phyloP scores from a whole-genome alignment of 345 rosid species.

The Gossypium ekmanianum region DNA sequence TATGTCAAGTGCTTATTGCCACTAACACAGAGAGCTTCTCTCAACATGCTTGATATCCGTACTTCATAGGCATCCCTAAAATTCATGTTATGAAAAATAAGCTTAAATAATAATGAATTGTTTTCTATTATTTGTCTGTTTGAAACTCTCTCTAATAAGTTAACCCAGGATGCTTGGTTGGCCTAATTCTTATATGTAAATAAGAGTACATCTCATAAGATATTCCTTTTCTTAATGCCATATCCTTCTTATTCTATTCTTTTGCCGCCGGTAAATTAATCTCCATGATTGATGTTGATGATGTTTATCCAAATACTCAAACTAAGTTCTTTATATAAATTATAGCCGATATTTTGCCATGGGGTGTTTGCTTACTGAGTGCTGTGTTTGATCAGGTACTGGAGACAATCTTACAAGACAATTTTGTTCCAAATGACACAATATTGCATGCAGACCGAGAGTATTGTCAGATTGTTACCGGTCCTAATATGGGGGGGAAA shows the following conservation, averaged over 20 bases:
- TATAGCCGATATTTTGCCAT: background rate
- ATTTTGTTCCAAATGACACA: conserved; percentile 88
- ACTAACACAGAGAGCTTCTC: background rate
- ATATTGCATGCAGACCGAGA: conserved; percentile 58
- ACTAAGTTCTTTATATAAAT: background rate
- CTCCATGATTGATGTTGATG: conserved; percentile 1
- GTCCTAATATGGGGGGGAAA: conserved; percentile 99
- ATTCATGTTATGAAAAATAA: background rate
- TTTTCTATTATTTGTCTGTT: background rate
- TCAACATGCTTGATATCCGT: background rate
- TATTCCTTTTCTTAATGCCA: background rate
- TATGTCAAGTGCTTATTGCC: background rate
- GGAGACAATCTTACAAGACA: conserved; percentile 68
- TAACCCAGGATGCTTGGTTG: background rate
- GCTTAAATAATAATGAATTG: background rate
- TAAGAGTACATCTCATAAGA: background rate
- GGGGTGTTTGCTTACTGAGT: background rate
- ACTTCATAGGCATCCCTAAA: background rate
- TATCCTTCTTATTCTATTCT: background rate
- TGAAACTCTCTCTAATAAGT: background rate
- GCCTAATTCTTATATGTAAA: background rate
- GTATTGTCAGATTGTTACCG: conserved; percentile 84
- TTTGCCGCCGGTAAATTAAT: background rate
- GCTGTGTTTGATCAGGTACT: conserved; percentile 53
- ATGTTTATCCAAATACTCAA: background rate